Conservation (phyloP, 768 basidiomycete genomes). For the Hericium erinaceus region DNA sequence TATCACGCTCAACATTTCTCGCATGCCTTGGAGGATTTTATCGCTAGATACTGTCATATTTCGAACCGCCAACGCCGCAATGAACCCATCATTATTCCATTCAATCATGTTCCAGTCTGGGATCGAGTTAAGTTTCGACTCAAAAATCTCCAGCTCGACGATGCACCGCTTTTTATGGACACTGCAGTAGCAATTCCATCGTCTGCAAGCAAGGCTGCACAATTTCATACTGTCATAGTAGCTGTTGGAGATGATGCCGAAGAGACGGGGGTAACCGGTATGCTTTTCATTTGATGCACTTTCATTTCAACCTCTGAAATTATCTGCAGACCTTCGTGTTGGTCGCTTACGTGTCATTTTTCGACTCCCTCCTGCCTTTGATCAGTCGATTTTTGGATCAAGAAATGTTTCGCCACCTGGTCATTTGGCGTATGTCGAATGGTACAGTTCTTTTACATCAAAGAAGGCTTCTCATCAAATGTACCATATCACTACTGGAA, state of each 20-base stretch:
- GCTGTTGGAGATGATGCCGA: neutral
- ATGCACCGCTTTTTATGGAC: neutral
- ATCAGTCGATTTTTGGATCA: neutral
- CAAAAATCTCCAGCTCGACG: neutral
- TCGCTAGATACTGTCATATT: too few species aligned
- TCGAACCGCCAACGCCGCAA: too few species aligned
- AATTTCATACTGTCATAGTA: neutral
- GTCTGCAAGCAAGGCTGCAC: neutral
- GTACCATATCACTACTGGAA: too few species aligned
- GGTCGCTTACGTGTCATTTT: neutral
- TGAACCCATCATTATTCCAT: neutral
- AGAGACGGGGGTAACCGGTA: neutral
- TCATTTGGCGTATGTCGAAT: neutral
- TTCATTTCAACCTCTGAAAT: neutral
- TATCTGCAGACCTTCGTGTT: neutral
- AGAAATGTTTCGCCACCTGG: neutral
- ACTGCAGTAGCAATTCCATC: neutral
- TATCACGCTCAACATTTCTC: neutral
- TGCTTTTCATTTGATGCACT: neutral
- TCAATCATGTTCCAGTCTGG: neutral
- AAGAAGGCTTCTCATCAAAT: neutral
- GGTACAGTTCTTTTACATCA: neutral
- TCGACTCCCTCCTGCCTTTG: neutral
- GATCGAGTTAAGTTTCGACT: neutral
- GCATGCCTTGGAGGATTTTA: neutral